Evolutionary conservation across 306 rosid species (phyloP).

Genomic region (Vicia sativa): DNA sequence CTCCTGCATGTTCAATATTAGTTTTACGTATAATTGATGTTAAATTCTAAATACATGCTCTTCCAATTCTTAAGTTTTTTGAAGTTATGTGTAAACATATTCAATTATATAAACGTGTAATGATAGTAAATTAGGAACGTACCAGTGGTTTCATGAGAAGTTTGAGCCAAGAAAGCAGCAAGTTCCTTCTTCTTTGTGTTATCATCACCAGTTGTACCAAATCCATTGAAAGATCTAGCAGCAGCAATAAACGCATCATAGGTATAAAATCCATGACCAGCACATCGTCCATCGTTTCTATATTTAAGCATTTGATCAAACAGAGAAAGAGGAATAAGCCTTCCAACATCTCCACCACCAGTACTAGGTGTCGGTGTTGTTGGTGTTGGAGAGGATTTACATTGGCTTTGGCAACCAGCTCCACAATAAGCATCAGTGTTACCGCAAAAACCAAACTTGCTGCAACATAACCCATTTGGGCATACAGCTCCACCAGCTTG

Average conservation of each 20-base stretch:
- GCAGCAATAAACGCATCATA: constrained; percentile 62
- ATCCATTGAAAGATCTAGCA: constrained; percentile 46
- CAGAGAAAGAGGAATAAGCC: constrained; percentile 29
- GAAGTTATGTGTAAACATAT: too few species aligned
- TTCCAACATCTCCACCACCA: constrained; percentile 39
- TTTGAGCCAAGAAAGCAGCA: constrained; percentile 78
- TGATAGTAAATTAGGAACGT: too few species aligned
- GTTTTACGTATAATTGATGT: too few species aligned
- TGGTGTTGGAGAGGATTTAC: constrained; percentile 17
- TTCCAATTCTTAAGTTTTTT: too few species aligned
- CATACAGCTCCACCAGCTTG: constrained; percentile 55
- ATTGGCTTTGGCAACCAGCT: constrained; percentile 56
- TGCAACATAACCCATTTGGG: constrained; percentile 54
- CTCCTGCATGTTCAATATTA: constrained; percentile 41
- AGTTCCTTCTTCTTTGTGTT: constrained; percentile 55
- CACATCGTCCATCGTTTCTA: constrained; percentile 52
- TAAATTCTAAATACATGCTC: too few species aligned
- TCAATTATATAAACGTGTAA: too few species aligned
- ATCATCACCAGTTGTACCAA: constrained; percentile 61
- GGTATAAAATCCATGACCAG: constrained; percentile 48
- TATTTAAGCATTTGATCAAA: constrained; percentile 57
- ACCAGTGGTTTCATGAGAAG: constrained; percentile 75
- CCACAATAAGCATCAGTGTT: constrained; percentile 34
- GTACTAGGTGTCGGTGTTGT: constrained; percentile 12
- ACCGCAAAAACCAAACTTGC: constrained; percentile 56